Conservation (phyloP, 169 alveolate species). For the Plasmodium gonderi region DNA sequence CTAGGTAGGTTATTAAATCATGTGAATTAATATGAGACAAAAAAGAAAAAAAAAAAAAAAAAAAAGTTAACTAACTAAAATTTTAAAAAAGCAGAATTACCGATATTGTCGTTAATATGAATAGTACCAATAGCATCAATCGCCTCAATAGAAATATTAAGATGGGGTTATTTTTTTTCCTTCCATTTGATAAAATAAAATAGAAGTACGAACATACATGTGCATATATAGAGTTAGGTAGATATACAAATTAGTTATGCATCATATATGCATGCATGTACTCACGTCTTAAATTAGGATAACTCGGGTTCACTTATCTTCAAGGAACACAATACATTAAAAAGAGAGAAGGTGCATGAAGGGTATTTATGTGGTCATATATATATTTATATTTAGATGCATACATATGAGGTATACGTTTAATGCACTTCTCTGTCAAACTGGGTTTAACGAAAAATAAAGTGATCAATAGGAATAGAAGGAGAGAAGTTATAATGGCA, state of each 20-base stretch:
- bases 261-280: background rate
- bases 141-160: background rate
- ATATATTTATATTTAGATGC: background rate
- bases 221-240: background rate
- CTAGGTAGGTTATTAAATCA: background rate
- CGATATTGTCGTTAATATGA: background rate
- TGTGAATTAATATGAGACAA: background rate
- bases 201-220: background rate
- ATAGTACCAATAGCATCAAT: background rate
- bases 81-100: background rate
- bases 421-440: background rate
- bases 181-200: background rate
- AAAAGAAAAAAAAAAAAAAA: background rate
- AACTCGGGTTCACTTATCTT: background rate
- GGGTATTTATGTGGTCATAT: background rate
- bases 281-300: conserved; percentile 1
- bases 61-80: background rate
- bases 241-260: too few relatives aligned
- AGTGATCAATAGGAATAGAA: background rate
- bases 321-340: too few relatives aligned
- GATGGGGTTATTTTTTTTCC: background rate
- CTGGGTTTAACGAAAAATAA: background rate
- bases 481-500: background rate
- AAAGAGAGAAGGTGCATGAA: background rate
- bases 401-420: too few relatives aligned